Evolutionary conservation across 2,329 filamentous ascomycete genomes (phyloP).

Genomic region (Cladophialophora yegresii): DNA sequence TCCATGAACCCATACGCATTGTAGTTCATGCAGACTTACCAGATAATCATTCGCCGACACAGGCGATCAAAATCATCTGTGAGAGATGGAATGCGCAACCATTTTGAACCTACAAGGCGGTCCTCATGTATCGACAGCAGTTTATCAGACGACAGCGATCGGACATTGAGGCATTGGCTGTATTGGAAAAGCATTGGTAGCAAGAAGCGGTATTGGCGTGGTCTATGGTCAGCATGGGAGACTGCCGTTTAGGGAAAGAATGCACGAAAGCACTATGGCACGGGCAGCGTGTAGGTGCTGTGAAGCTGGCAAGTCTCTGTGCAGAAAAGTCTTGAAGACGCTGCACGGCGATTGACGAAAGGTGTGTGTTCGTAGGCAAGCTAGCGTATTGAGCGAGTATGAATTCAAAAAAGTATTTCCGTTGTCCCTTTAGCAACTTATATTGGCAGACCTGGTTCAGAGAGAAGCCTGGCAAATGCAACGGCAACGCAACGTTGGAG

Average conservation of each 20-base stretch:
- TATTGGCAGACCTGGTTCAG: too few relatives aligned
- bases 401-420: conserved; percentile 13
- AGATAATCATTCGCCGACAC: neutral
- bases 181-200: conserved; percentile 22
- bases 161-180: conserved; percentile 13
- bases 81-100: neutral
- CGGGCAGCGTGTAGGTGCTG: neutral
- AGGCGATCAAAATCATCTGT: neutral
- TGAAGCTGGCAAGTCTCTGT: neutral
- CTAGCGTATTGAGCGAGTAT: conserved; percentile 18
- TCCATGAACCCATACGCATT: conserved; percentile 56
- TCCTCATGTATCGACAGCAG: conserved; percentile 5
- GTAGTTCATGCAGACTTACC: conserved; percentile 37
- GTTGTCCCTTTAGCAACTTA: neutral
- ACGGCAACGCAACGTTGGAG: neutral
- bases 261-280: neutral
- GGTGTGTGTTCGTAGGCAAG: neutral
- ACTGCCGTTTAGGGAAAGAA: neutral
- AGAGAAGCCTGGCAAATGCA: neutral
- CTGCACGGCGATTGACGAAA: neutral
- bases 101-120: neutral
- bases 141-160: conserved; percentile 5
- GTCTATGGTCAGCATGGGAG: neutral
- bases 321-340: neutral
- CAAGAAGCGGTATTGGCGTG: conserved; percentile 8